A percentile compares a stretch with the other conserved stretches of the same genome.
These are phyloP conservation scores for Penicillium bialowiezense DNA, from an alignment of 495 filamentous ascomycete genomes.

Conservation along the genomic window DNA sequence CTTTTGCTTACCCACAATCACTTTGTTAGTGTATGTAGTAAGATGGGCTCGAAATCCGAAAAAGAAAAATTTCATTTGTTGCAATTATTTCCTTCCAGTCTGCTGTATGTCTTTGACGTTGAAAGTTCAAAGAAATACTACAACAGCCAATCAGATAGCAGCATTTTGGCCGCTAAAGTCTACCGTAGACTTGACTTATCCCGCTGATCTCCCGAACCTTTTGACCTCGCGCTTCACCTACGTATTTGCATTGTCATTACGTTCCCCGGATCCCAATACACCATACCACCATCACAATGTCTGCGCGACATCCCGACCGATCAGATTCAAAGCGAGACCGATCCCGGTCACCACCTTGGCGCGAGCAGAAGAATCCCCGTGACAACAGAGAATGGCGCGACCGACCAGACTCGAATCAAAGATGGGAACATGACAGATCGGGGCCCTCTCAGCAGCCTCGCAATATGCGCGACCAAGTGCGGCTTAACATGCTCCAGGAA, in stretches of 20 bases:
- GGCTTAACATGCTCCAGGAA: slow-evolving; percentile 60
- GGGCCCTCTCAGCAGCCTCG: slow-evolving; percentile 27
- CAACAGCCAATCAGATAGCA: no score
- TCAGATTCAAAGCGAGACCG: slow-evolving; percentile 35
- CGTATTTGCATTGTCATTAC: slow-evolving; percentile 1
- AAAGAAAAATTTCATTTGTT: no score
- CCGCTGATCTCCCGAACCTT: slow-evolving; percentile 22
- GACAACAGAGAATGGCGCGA: slow-evolving; percentile 32
- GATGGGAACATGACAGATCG: slow-evolving; percentile 20
- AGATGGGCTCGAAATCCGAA: no score
- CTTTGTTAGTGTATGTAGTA: no score
- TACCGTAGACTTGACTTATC: slow-evolving; percentile 20
- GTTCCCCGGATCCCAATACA: neutral
- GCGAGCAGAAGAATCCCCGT: slow-evolving; percentile 39
- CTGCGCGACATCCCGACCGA: slow-evolving; percentile 30
- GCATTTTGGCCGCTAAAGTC: no score
- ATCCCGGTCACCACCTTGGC: slow-evolving; percentile 44
- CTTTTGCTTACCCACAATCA: no score
- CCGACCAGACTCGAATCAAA: slow-evolving; percentile 19
- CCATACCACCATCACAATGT: slow-evolving; percentile 21
- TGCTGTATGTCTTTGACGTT: no score
- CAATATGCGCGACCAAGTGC: slow-evolving; percentile 49
- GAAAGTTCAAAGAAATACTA: no score
- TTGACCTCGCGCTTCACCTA: slow-evolving; percentile 10
- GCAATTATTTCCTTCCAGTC: no score